Evolutionary conservation across 1,284 basidiomycete species (phyloP).

Genomic region (Cryptococcus sp.): DNA sequence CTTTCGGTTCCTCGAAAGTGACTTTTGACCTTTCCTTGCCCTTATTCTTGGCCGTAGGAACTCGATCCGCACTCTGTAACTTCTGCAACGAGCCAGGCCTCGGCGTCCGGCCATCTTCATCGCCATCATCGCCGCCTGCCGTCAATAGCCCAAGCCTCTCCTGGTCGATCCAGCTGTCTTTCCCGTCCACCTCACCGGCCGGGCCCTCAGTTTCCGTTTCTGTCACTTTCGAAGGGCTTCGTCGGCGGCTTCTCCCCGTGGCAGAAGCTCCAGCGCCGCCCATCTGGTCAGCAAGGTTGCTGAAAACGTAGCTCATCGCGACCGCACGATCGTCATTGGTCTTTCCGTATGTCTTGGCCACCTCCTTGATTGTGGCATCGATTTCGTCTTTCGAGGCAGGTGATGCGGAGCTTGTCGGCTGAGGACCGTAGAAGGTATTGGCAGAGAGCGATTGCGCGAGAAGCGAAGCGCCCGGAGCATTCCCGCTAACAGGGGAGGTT

Average conservation of each 20-base stretch:
- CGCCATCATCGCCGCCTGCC: conserved; percentile 8
- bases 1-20: conserved; percentile 36
- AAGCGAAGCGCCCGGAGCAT: conserved; percentile 24
- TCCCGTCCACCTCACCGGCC: conserved; percentile 11
- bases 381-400: conserved; percentile 17
- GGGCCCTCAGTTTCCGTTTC: neutral
- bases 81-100: conserved; percentile 25
- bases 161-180: conserved; percentile 47
- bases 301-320: conserved; percentile 47
- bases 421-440: conserved; percentile 40
- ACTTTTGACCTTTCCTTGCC: conserved; percentile 31
- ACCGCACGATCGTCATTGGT: conserved; percentile 34
- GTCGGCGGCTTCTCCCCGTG: conserved; percentile 8
- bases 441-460: conserved; percentile 43
- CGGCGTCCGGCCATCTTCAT: conserved; percentile 24
- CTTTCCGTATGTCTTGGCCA: conserved; percentile 33
- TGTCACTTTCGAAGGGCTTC: conserved; percentile 11
- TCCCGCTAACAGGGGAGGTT: conserved; percentile 9
- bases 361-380: conserved; percentile 25
- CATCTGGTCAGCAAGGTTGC: conserved; percentile 35
- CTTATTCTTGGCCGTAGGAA: conserved; percentile 11
- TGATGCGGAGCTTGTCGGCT: conserved; percentile 12
- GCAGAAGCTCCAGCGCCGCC: conserved; percentile 6
- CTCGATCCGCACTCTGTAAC: conserved; percentile 12
- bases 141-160: conserved; percentile 18